Evolutionary conservation across 768 basidiomycete genomes (phyloP).

Genomic region (Mycena capillaripes): DNA sequence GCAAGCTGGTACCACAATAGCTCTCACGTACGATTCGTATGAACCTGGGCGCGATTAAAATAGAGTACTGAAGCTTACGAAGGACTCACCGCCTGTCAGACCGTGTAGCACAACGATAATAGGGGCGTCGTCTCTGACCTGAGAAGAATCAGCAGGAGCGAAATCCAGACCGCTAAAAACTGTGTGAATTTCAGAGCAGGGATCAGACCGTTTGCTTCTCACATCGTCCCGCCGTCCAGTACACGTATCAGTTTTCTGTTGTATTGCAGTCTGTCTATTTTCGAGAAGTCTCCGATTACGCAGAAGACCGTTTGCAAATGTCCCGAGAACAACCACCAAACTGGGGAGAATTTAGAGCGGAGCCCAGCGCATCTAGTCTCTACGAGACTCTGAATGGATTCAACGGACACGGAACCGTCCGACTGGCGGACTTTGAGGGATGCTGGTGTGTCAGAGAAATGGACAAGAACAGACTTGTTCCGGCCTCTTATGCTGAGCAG

Average conservation of each 20-base stretch:
- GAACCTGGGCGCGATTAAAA: slow-evolving; percentile 67
- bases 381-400: slow-evolving; percentile 56
- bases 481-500: slow-evolving; percentile 44
- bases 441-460: slow-evolving; percentile 57
- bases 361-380: slow-evolving; percentile 50
- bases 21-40: slow-evolving; percentile 91
- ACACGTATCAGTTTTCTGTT: slow-evolving; percentile 65
- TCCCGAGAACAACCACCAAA: slow-evolving; percentile 69
- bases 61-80: background rate
- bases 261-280: slow-evolving; percentile 68
- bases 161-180: slow-evolving; percentile 74
- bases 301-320: slow-evolving; percentile 76
- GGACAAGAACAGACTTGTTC: slow-evolving; percentile 45
- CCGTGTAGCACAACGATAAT: slow-evolving; percentile 73
- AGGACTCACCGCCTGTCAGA: slow-evolving; percentile 36
- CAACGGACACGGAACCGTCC: slow-evolving; percentile 47
- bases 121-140: slow-evolving; percentile 57
- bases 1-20: slow-evolving; percentile 82
- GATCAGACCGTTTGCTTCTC: slow-evolving; percentile 38
- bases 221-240: slow-evolving; percentile 78
- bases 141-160: slow-evolving; percentile 60
- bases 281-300: slow-evolving; percentile 72
- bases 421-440: slow-evolving; percentile 50
- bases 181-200: slow-evolving; percentile 14
- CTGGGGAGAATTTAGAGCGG: slow-evolving; percentile 56